A percentile compares a stretch with the other conserved stretches of the same genome.
phyloP scores from a whole-genome alignment of 345 rosid genomes.

The Gossypium turneri region DNA sequence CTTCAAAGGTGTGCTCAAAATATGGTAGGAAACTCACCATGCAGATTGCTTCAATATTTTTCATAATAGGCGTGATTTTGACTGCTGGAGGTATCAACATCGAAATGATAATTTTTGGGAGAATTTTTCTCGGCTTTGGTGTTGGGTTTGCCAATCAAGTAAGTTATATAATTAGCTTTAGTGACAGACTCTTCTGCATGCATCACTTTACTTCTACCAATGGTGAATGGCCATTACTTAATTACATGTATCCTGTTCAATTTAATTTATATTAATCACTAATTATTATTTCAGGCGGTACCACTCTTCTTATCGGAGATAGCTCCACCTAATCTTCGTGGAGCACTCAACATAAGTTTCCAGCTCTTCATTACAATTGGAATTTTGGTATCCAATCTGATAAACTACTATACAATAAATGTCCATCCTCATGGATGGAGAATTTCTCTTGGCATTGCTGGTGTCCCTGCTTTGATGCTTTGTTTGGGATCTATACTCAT shows the following conservation, averaged over 20 bases:
- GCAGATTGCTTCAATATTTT: constrained; percentile 63
- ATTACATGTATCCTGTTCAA: too few relatives aligned
- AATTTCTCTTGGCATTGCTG: constrained; percentile 33
- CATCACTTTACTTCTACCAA: too few relatives aligned
- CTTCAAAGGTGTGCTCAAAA: constrained; percentile 43
- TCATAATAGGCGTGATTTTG: constrained; percentile 50
- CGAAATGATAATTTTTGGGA: constrained; percentile 54
- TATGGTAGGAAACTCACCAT: constrained; percentile 69
- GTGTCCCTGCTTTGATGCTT: constrained; percentile 44
- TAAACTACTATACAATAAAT: constrained; percentile 33
- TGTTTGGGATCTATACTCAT: constrained; percentile 41
- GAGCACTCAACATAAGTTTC: constrained; percentile 50
- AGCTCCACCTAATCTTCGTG: constrained; percentile 42
- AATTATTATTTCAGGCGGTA: constrained; percentile 34
- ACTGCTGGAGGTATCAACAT: constrained; percentile 41
- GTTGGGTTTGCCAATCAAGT: constrained; percentile 81
- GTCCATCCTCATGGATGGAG: constrained; percentile 47
- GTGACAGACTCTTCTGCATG: background rate
- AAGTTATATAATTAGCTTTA: background rate
- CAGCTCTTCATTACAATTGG: constrained; percentile 71
- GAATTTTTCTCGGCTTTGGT: constrained; percentile 58
- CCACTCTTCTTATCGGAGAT: constrained; percentile 50
- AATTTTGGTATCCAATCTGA: constrained; percentile 53
- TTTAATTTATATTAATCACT: background rate
- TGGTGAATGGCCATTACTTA: too few relatives aligned